Conservation (phyloP, 345 rosid species). For the Euclidium syriacum region DNA sequence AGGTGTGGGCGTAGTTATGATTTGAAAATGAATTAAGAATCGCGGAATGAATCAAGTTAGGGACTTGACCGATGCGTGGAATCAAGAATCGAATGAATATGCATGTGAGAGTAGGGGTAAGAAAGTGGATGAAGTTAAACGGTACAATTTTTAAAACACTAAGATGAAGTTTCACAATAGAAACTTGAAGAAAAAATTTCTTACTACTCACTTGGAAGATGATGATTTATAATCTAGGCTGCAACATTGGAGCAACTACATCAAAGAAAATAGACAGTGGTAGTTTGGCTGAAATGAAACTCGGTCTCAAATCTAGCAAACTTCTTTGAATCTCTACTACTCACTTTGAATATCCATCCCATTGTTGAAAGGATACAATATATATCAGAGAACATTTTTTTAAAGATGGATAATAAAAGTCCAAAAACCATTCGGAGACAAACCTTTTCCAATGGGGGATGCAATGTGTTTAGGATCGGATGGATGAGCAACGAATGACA, state of each 20-base stretch:
- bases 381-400: no score
- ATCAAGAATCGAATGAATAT: no score
- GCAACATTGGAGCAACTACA: conserved; percentile 86
- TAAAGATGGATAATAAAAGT: no score
- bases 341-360: conserved; percentile 97
- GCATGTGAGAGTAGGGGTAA: no score
- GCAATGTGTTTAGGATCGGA: conserved; percentile 79
- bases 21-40: no score
- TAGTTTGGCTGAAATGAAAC: conserved; percentile 87
- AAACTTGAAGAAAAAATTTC: background rate
- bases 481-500: conserved; percentile 75
- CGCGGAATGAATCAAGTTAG: no score
- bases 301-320: conserved; percentile 91
- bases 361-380: no score
- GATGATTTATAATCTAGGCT: conserved; percentile 96
- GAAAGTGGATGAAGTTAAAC: no score
- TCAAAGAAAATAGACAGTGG: conserved; percentile 97
- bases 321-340: conserved; percentile 83
- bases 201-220: conserved; percentile 71
- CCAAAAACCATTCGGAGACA: no score
- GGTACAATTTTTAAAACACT: background rate
- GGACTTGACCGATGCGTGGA: no score
- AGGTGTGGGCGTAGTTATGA: no score
- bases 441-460: conserved; percentile 93
- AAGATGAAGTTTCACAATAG: background rate